Conservation (phyloP, 208 protist species). For the Crithidia mellificae region DNA sequence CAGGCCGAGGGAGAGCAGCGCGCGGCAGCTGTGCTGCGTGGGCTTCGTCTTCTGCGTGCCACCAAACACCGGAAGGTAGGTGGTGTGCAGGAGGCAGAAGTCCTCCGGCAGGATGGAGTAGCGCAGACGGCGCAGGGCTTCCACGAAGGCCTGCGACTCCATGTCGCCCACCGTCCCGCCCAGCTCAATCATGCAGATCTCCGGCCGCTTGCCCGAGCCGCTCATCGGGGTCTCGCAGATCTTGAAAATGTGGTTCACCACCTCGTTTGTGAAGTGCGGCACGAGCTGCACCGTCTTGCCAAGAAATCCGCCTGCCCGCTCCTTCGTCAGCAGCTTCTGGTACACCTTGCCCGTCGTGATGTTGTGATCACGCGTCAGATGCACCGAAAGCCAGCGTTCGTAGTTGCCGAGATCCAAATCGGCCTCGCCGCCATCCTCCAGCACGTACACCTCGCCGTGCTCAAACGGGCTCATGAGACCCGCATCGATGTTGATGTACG, state of each 20-base stretch:
- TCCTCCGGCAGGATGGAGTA: constrained; percentile 80
- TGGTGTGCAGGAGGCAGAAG: constrained; percentile 90
- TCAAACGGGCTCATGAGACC: constrained; percentile 96
- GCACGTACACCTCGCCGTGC: constrained; percentile 98
- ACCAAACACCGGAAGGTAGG: constrained; percentile 89
- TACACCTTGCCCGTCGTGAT: constrained; percentile 99
- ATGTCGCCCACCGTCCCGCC: constrained; percentile 99
- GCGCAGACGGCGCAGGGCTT: constrained; percentile 95
- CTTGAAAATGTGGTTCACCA: constrained; percentile 85
- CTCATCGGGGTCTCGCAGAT: constrained; percentile 91
- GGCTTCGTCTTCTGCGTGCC: constrained; percentile 99
- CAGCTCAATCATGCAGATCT: constrained; percentile 98
- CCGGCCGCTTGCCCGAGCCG: constrained; percentile 65
- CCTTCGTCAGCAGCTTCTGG: constrained; percentile 94
- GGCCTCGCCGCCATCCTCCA: constrained; percentile 97
- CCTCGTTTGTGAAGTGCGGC: constrained; percentile 94
- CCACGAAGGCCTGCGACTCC: constrained; percentile 98
- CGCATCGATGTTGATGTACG: constrained; percentile 98
- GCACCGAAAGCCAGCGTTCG: constrained; percentile 98
- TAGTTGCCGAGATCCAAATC: constrained; percentile 99
- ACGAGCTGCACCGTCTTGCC: constrained; percentile 99
- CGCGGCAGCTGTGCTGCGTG: constrained; percentile 96
- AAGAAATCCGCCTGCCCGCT: constrained; percentile 97
- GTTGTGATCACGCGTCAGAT: constrained; percentile 96
- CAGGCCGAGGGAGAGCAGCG: constrained; percentile 96